Conservation (phyloP, 1,284 basidiomycete species). For the Stygiomarasmius scandens region DNA sequence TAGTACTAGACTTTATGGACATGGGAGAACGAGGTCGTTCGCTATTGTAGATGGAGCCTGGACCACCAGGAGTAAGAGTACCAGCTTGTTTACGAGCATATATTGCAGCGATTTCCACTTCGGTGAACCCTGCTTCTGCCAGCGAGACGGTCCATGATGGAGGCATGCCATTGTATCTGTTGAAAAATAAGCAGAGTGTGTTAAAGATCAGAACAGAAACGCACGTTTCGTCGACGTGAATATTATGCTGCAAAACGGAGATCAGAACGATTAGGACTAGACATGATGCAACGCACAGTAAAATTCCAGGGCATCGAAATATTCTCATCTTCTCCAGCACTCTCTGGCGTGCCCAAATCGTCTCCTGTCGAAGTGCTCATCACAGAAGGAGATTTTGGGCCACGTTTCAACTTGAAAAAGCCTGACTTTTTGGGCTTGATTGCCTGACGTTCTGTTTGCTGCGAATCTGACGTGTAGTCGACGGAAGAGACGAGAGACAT, state of each 20-base stretch:
- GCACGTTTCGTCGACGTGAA: conserved; percentile 77
- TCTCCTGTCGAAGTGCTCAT: conserved; percentile 24
- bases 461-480: conserved; percentile 28
- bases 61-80: conserved; percentile 35
- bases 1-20: conserved; percentile 10
- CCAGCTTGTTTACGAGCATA: conserved; percentile 51
- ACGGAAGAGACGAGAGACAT: conserved; percentile 34
- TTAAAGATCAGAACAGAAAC: conserved; percentile 1
- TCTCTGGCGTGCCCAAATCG: conserved; percentile 33
- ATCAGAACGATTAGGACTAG: conserved; percentile 7
- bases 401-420: conserved; percentile 54
- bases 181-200: background rate
- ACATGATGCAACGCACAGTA: conserved; percentile 49
- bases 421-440: conserved; percentile 29
- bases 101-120: conserved; percentile 69
- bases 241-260: conserved; percentile 57
- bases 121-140: conserved; percentile 59
- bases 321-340: conserved; percentile 52
- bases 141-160: conserved; percentile 71
- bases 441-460: conserved; percentile 19
- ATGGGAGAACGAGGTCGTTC: conserved; percentile 36
- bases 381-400: conserved; percentile 32
- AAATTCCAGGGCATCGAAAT: conserved; percentile 77
- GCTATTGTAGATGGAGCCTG: conserved; percentile 27
- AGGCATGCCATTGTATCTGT: conserved; percentile 67